A percentile compares a stretch with the other conserved stretches of the same genome.
These are phyloP conservation scores for Jackrogersella minutella DNA, from an alignment of 495 filamentous ascomycete species.

Conservation along the genomic window DNA sequence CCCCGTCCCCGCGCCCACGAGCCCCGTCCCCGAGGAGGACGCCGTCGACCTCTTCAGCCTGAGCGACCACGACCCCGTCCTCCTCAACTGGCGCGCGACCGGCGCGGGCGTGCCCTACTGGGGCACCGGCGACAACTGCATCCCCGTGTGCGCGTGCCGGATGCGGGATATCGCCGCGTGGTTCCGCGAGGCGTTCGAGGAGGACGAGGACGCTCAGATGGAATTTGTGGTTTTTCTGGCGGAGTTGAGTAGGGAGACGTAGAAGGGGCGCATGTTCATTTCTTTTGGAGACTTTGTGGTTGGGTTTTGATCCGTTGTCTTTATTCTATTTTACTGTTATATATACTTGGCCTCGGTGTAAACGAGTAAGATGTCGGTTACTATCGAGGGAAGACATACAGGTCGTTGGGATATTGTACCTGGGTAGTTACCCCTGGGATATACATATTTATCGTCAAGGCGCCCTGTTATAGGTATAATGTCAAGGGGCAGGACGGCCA, in stretches of 20 bases:
- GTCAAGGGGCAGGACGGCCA: no score
- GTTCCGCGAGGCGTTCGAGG: constrained; percentile 40
- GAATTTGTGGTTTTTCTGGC: constrained; percentile 42
- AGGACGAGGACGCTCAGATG: constrained; percentile 38
- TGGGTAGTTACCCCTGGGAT: no score
- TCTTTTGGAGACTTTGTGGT: no score
- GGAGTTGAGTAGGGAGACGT: constrained; percentile 30
- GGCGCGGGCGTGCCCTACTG: constrained; percentile 43
- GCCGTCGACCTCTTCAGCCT: constrained; percentile 36
- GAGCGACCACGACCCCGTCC: constrained; percentile 19
- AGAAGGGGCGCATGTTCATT: no score
- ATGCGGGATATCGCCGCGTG: constrained; percentile 38
- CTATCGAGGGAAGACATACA: no score
- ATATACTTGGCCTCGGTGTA: no score
- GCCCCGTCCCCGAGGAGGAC: not conserved
- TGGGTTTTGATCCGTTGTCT: no score
- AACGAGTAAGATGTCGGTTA: no score
- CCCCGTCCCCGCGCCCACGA: not conserved
- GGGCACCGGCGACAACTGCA: constrained; percentile 22
- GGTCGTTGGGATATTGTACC: no score
- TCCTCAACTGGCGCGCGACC: constrained; percentile 31
- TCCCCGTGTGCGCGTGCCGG: constrained; percentile 43
- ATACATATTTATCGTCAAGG: no score
- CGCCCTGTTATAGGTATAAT: no score
- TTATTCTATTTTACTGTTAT: no score